Base-by-base conservation (phyloP, 1,284 basidiomycete genomes). In the Meira miltonrushii region DNA sequence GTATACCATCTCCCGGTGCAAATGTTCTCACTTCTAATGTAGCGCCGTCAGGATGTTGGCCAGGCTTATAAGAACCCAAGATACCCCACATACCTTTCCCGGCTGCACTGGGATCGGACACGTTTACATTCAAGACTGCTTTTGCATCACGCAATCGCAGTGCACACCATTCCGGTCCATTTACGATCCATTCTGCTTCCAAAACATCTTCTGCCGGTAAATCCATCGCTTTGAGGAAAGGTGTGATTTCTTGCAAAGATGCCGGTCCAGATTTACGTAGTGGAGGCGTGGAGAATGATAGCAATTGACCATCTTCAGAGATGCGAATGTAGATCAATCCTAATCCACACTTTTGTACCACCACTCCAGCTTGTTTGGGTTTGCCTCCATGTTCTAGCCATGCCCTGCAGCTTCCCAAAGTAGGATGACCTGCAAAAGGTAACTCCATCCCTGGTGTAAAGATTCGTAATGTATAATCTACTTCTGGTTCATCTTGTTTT, bases 391-490 rank as follows among this genome's bases (percentile, higher is more conserved):
- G 11, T 13, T 46, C 56, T 11, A 64, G 37, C 57, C 57, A 68
- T 17, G 72, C 71, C 38, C 65, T 54, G n/a, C 62, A 65, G 46
- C 64, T 67, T 8, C 72, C 72, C 2, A 75, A 55, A 2, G 71
- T 75, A 4, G 72, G 72, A 47, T 75, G 71, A 2, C 72, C 72
- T 0, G 72, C 72, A 39, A 75, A 74, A 0, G 72, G 72, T 1
- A 75, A 64, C 50, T 71, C 69, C 15, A 57, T 44, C 10, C 54
- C 40, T 1, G 71, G 68, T 2, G 68, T 74, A 39, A 72, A 75
- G 52, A 74, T 75, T 37, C 64, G 65, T 7, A 75, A 41, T 4
- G 49, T 47, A 55, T 74, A 75, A 48, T 75, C 66, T 1, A 69
- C 71, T 15, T 15, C 21, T 12, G 25, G 15, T 3, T 46, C 40